These are phyloP conservation scores for Russula abietina DNA, from an alignment of 768 basidiomycete species.

Conservation along the genomic window DNA sequence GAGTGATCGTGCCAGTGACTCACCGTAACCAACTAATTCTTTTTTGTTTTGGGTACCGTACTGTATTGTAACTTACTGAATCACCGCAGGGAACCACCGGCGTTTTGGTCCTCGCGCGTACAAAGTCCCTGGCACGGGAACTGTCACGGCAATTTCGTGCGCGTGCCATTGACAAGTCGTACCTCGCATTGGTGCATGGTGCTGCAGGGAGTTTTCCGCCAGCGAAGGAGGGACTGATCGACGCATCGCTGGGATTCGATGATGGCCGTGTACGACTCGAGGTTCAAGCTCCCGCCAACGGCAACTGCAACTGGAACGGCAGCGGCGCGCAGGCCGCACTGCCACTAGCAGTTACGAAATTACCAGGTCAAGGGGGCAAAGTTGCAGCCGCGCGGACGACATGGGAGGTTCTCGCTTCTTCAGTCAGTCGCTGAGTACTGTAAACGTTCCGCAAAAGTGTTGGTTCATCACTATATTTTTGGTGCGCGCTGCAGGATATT, in stretches of 20 bases:
- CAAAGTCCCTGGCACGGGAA: slow-evolving; percentile 15
- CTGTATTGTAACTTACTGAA: no score
- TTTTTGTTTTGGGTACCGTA: no score
- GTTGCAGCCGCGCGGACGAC: slow-evolving; percentile 12
- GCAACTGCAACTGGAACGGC: no score
- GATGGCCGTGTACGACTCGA: slow-evolving; percentile 17
- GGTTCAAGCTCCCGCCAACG: not conserved
- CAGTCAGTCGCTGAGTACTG: slow-evolving; percentile 11
- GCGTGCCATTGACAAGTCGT: slow-evolving; percentile 16
- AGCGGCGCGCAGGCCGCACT: not conserved
- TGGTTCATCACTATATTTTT: not conserved
- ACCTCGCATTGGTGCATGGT: slow-evolving; percentile 22
- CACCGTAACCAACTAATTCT: not conserved
- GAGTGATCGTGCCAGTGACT: not conserved
- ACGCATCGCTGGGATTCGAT: not conserved
- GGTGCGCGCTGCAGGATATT: not conserved
- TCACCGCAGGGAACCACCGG: slow-evolving; percentile 25
- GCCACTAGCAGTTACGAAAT: not conserved
- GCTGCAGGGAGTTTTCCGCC: slow-evolving; percentile 5
- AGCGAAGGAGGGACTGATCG: slow-evolving; percentile 6
- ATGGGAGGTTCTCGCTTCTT: slow-evolving; percentile 24
- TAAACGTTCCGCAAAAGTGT: not conserved
- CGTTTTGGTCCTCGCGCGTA: slow-evolving; percentile 20
- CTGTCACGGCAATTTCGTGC: slow-evolving; percentile 23
- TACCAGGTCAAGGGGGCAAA: not conserved